A percentile compares a stretch with the other conserved stretches of the same genome.
Evolutionary conservation across 2,329 filamentous ascomycete genomes (phyloP).

Genomic region (Colletotrichum musicola): DNA sequence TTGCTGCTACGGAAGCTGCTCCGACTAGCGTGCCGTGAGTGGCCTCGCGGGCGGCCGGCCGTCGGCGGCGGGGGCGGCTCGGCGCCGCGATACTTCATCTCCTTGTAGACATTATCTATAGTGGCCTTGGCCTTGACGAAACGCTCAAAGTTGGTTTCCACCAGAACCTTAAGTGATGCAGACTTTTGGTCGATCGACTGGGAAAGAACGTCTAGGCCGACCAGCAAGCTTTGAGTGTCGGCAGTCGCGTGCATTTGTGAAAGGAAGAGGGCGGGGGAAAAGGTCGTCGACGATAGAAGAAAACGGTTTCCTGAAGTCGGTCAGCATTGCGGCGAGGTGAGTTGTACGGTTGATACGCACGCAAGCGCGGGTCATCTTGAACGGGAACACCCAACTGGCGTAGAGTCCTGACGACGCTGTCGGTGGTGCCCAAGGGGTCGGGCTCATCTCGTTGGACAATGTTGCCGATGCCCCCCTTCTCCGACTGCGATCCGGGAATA

Average conservation of each 20-base stretch:
- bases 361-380: constrained; percentile 84
- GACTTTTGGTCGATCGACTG: constrained; percentile 98
- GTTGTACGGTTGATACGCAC: constrained; percentile 61
- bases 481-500: constrained; percentile 75
- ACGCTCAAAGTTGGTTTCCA: constrained; percentile 98
- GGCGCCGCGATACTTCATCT: constrained; percentile 85
- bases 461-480: constrained; percentile 76
- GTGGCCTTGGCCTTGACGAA: constrained; percentile 98
- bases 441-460: constrained; percentile 91
- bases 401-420: constrained; percentile 87
- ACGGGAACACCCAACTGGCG: constrained; percentile 82
- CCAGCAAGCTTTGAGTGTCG: constrained; percentile 83
- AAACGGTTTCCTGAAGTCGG: constrained; percentile 81
- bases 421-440: constrained; percentile 88
- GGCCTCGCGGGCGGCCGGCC: constrained; percentile 55
- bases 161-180: constrained; percentile 93
- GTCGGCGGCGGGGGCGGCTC: constrained; percentile 61
- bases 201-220: constrained; percentile 87
- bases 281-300: constrained; percentile 93
- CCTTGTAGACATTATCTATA: constrained; percentile 98
- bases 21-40: constrained; percentile 77
- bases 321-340: constrained; percentile 3
- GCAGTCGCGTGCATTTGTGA: constrained; percentile 91
- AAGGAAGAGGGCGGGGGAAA: constrained; percentile 91
- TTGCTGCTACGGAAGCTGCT: constrained; percentile 71